Evolutionary conservation across 2,329 filamentous ascomycete genomes (phyloP).

Genomic region (Lasiodiplodia theobromae): DNA sequence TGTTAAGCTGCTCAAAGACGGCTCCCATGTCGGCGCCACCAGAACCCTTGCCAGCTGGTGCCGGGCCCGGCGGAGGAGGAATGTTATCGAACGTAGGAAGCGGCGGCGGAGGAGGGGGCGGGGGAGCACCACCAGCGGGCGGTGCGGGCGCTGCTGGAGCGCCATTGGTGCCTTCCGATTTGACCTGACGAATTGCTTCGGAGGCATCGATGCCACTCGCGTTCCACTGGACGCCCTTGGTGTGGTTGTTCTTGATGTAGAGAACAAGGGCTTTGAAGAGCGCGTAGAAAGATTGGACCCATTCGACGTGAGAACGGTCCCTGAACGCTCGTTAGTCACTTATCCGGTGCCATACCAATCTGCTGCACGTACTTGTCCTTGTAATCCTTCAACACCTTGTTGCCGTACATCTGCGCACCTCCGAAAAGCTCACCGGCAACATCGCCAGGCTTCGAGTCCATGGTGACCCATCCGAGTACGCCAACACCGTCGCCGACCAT

Average conservation of each 20-base stretch:
- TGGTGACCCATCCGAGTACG: slow-evolving; percentile 87
- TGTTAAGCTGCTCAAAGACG: slow-evolving; percentile 91
- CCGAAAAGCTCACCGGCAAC: slow-evolving; percentile 84
- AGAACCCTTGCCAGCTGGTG: slow-evolving; percentile 49
- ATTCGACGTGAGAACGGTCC: slow-evolving; percentile 71
- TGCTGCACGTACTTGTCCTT: slow-evolving; percentile 72
- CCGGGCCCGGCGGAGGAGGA: slow-evolving; percentile 66
- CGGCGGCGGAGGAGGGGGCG: slow-evolving; percentile 72
- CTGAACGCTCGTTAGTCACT: slow-evolving; percentile 2
- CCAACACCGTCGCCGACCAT: slow-evolving; percentile 90
- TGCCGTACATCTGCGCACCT: slow-evolving; percentile 91
- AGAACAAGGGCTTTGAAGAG: slow-evolving; percentile 83
- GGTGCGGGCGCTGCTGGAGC: slow-evolving; percentile 57
- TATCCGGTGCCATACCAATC: neutral
- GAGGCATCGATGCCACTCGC: slow-evolving; percentile 74
- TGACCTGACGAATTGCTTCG: slow-evolving; percentile 69
- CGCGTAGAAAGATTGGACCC: slow-evolving; percentile 90
- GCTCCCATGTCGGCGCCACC: slow-evolving; percentile 72
- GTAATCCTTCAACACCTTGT: slow-evolving; percentile 88
- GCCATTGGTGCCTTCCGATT: slow-evolving; percentile 48
- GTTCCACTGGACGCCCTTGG: slow-evolving; percentile 87
- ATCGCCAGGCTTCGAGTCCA: slow-evolving; percentile 80
- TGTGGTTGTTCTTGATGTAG: slow-evolving; percentile 85
- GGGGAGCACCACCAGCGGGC: slow-evolving; percentile 62
- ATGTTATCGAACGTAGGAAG: slow-evolving; percentile 47